Conservation (phyloP, 2,329 filamentous ascomycete species). For the Penicillium sp. region DNA sequence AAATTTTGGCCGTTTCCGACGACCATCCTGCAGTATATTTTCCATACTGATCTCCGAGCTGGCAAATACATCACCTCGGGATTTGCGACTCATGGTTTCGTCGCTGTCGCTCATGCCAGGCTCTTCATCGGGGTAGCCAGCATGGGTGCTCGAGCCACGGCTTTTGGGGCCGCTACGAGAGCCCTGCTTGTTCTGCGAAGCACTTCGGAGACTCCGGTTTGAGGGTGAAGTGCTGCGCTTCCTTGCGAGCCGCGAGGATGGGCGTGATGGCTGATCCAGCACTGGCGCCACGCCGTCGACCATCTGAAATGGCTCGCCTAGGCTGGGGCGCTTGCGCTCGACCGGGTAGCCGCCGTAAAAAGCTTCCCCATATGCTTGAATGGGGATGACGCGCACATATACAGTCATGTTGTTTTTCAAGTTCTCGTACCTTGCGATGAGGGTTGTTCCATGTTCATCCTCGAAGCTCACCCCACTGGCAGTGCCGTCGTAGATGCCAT, state of each 20-base stretch:
- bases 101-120: conserved; percentile 87
- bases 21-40: conserved; percentile 95
- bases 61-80: conserved; percentile 77
- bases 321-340: conserved; percentile 56
- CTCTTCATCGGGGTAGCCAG: conserved; percentile 65
- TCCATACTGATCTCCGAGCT: conserved; percentile 97
- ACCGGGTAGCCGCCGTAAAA: conserved; percentile 51
- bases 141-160: conserved; percentile 59
- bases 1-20: conserved; percentile 89
- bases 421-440: conserved; percentile 96
- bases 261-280: conserved; percentile 61
- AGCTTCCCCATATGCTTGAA: conserved; percentile 51
- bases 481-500: conserved; percentile 82
- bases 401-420: conserved; percentile 89
- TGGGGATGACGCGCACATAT: conserved; percentile 77
- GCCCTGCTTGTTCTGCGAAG: conserved; percentile 70
- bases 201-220: conserved; percentile 70
- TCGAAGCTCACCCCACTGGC: conserved; percentile 90
- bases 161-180: conserved; percentile 67
- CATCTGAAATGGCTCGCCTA: conserved; percentile 65
- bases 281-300: conserved; percentile 51
- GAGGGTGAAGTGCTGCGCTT: conserved; percentile 77
- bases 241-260: conserved; percentile 66
- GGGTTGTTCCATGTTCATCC: conserved; percentile 79
- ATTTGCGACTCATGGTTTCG: conserved; percentile 71